Evolutionary conservation across 2,329 filamentous ascomycete species (phyloP).

Genomic region (Teratosphaeria pseudoeucalypti): DNA sequence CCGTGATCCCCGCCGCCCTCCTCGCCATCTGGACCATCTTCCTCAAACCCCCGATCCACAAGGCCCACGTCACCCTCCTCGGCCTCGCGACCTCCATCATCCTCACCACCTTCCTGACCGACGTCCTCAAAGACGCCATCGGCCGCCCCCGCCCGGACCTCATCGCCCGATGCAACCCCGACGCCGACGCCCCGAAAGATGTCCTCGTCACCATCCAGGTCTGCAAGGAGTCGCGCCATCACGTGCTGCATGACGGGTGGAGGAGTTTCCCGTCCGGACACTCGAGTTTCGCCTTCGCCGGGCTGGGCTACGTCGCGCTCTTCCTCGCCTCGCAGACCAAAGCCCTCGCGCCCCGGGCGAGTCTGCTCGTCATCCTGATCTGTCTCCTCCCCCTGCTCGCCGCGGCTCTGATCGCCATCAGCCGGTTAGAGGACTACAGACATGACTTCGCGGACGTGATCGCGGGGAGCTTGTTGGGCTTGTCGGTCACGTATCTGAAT

Average conservation of each 20-base stretch:
- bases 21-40: slow-evolving; percentile 57
- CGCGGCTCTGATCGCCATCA: slow-evolving; percentile 51
- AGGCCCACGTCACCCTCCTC: slow-evolving; percentile 75
- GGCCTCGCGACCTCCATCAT: slow-evolving; percentile 65
- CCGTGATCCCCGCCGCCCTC: slow-evolving; percentile 57
- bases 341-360: slow-evolving; percentile 47
- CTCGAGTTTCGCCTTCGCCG: slow-evolving; percentile 67
- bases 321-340: slow-evolving; percentile 50
- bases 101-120: slow-evolving; percentile 73
- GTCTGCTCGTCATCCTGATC: slow-evolving; percentile 45
- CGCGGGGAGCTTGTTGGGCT: slow-evolving; percentile 44
- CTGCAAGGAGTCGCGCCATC: slow-evolving; percentile 61
- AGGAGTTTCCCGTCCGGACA: slow-evolving; percentile 75
- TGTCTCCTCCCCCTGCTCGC: slow-evolving; percentile 46
- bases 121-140: slow-evolving; percentile 80
- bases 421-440: slow-evolving; percentile 52
- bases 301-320: slow-evolving; percentile 59
- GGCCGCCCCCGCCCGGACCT: slow-evolving; percentile 78
- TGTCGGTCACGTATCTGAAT: slow-evolving; percentile 45
- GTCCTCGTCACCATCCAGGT: slow-evolving; percentile 53
- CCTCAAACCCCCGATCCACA: slow-evolving; percentile 56
- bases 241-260: slow-evolving; percentile 71
- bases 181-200: slow-evolving; percentile 42
- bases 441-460: slow-evolving; percentile 56
- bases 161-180: slow-evolving; percentile 74